phyloP scores from a whole-genome alignment of 2,329 filamentous ascomycete species.

The Venturia nashicola region DNA sequence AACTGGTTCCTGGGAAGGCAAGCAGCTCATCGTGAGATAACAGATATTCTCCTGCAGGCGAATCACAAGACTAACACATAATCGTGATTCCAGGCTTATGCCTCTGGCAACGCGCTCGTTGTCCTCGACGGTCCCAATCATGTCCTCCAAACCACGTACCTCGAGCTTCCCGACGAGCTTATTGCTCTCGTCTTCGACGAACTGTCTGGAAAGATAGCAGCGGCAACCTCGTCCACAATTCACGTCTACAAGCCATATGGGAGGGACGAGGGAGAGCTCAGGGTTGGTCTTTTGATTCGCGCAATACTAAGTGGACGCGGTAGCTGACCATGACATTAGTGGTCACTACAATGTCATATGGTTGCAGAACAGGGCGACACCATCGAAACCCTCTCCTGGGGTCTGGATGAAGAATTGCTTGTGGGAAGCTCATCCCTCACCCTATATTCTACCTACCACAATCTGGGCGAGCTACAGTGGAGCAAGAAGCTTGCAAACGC shows the following conservation, averaged over 20 bases:
- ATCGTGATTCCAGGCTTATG: slow-evolving; percentile 53
- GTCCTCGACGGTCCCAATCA: slow-evolving; percentile 64
- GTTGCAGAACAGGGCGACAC: slow-evolving; percentile 31
- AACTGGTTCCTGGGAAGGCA: slow-evolving; percentile 59
- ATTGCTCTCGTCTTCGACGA: slow-evolving; percentile 75
- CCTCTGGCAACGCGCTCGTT: slow-evolving; percentile 77
- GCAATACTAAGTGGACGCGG: background rate
- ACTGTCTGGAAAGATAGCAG: slow-evolving; percentile 70
- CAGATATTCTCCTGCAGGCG: slow-evolving; percentile 10
- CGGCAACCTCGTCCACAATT: slow-evolving; percentile 52
- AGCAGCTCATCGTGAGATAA: slow-evolving; percentile 56
- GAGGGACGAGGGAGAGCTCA: slow-evolving; percentile 56
- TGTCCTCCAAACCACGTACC: slow-evolving; percentile 82
- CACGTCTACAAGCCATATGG: slow-evolving; percentile 70
- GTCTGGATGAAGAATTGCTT: slow-evolving; percentile 70
- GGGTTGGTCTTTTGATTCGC: slow-evolving; percentile 39
- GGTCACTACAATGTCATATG: slow-evolving; percentile 52
- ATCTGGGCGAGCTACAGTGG: slow-evolving; percentile 53
- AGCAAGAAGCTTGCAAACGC: slow-evolving; percentile 59
- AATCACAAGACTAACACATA: slow-evolving; percentile 8
- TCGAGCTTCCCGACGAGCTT: slow-evolving; percentile 57
- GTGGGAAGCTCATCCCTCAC: slow-evolving; percentile 58
- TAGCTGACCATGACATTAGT: slow-evolving; percentile 27
- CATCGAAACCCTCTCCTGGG: slow-evolving; percentile 68
- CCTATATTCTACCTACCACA: slow-evolving; percentile 49